Evolutionary conservation across 139 green algal genomes (phyloP), one percentile per base, ranked within the genome.

Genomic region (Haematococcus lacustris): DNA sequence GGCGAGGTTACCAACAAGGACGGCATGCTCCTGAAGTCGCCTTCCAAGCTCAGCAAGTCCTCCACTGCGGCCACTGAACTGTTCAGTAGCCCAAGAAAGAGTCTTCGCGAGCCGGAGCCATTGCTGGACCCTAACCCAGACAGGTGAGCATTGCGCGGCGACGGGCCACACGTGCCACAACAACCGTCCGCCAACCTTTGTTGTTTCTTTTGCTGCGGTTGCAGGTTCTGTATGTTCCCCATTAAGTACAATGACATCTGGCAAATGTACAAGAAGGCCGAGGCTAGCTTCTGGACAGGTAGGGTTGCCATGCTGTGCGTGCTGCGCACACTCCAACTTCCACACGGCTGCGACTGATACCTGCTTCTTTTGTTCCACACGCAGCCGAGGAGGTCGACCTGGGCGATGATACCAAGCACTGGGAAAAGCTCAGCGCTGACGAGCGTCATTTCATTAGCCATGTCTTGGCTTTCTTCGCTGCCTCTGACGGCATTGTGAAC

Each of bases 261-360:
- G 94, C 87, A 97, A 81, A 92, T 94, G 74, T 97, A 98, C 91
- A 98, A 98, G 83, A 96, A 95, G 81, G 93, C 92, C 3, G 92
- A 97, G 80, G 93, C 93, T 7, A 91, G 79, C 71, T 98, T 98
- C 79, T 98, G 93, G 91, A 97, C 92, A n/a, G 90, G 89, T 93
- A 76, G 59, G 74, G 26, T 33, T 7, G 17, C 43, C 9, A 53
- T 53, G 21, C 21, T 5, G 3, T 32, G 5, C 3, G 1, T 41
- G 25, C 33, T 50, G 6, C 5, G 23, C 1, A 39, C 30, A 1
- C 41, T 30, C 7, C 34, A 37, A 21, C 33, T 30, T 50, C 9
- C 21, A 28, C 21, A 38, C 33, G 38, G 7, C 30, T 69, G 5
- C 28, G 35, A 28, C 30, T 21, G 63, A 6, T 30, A n/a, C 35